Evolutionary conservation across 1,139 yeast genomes (phyloP), one percentile per base, ranked within the genome.

Genomic region (Fermentozyma sake): DNA sequence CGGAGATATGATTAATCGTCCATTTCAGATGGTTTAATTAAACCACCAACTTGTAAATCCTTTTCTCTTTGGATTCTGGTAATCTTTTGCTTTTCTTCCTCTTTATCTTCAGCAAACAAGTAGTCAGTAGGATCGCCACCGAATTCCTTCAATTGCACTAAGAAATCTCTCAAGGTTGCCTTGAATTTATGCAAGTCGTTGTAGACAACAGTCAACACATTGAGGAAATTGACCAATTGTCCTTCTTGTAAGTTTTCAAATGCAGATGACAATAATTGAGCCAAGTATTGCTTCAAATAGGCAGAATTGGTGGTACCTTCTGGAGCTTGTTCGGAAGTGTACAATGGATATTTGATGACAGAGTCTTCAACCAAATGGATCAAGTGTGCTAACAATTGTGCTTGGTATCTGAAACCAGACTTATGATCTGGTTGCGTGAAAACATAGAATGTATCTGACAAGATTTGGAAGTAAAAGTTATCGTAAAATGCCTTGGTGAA

Each of bases 361-460:
- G 77, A 71, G 39, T 77, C 82, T 52, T 84, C 87, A 11, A 91
- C 94, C 34, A 91, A 65, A 40, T 85, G 86, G 40, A 93, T 76
- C 60, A 91, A 68, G 52, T 80, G 83, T 33, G 95, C 82, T 44
- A 93, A 68, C 41, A 93, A 70, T 50, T 83, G 83, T 5, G 95
- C 72, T 62, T 93, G 98, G 45, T 79, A 73, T 41, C 83, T 75
- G 64, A 93, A 93, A 2, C 97, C 98, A 13, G 97, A 85, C 60
- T 91, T 91, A 57, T 93, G 99, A 54, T 91, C 99, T 6, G 96
- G 83, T 55, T 93, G 98, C 3, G 98, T 91, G 32, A 93, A 71
- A 16, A 91, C 98, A 47, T 76, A 85, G 52, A 93, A 89, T 2
- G 95, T 82, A 54, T 91, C 98, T 31, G 93, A 79, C 40, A 91